Evolutionary conservation across 768 basidiomycete genomes (phyloP).

Genomic region (Leccinum ochraceum): DNA sequence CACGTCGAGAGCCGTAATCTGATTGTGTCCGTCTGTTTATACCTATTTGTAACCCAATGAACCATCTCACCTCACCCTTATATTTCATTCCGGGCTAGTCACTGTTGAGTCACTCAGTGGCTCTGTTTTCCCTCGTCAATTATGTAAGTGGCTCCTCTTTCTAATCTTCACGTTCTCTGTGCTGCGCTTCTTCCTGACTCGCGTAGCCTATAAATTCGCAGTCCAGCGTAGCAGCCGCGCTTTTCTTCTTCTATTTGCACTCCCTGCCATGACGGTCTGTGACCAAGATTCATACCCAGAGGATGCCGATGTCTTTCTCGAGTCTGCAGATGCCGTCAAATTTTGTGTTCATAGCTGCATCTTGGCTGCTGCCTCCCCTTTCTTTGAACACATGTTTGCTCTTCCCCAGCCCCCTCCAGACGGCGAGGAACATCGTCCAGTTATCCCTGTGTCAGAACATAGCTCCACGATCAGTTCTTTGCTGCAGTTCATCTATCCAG

Average conservation of each 20-base stretch:
- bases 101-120: background rate
- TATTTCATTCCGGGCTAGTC: conserved; percentile 18
- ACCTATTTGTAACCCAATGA: conserved; percentile 22
- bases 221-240: background rate
- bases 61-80: conserved; percentile 5
- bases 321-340: conserved; percentile 44
- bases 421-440: conserved; percentile 34
- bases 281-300: conserved; percentile 42
- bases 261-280: conserved; percentile 28
- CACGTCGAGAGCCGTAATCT: conserved; percentile 14
- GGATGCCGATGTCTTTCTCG: conserved; percentile 56
- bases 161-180: background rate
- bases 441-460: conserved; percentile 59
- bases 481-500: conserved; percentile 63
- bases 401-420: conserved; percentile 52
- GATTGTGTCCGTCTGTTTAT: conserved; percentile 19
- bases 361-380: conserved; percentile 61
- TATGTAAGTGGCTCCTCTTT: conserved; percentile 21
- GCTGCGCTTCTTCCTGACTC: conserved; percentile 7
- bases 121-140: conserved; percentile 4
- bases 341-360: conserved; percentile 66
- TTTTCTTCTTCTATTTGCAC: background rate
- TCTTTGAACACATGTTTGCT: conserved; percentile 69
- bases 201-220: conserved; percentile 23
- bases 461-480: conserved; percentile 46